Evolutionary conservation across 352 stramenopile genomes (phyloP).

Genomic region (Pythium pyrilobum): DNA sequence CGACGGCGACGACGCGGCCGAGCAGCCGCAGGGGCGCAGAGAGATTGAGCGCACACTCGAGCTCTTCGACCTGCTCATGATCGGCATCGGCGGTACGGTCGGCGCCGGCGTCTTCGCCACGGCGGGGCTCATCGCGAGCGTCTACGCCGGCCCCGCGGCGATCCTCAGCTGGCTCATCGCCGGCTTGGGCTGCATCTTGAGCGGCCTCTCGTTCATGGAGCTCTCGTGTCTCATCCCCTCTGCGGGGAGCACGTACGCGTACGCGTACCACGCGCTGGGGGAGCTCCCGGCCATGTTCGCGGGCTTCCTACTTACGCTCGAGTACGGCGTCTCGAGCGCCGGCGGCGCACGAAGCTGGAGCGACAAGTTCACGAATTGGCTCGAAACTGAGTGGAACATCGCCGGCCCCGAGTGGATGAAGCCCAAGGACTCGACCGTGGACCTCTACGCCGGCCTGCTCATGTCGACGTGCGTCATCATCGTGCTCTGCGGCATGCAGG

Average conservation of each 20-base stretch:
- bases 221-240: slow-evolving; percentile 84
- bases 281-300: slow-evolving; percentile 91
- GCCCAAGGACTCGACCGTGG: slow-evolving; percentile 42
- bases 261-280: slow-evolving; percentile 90
- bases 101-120: slow-evolving; percentile 92
- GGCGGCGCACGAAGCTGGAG: slow-evolving; percentile 92
- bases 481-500: slow-evolving; percentile 81
- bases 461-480: slow-evolving; percentile 60
- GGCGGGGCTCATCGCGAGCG: slow-evolving; percentile 55
- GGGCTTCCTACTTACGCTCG: slow-evolving; percentile 86
- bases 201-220: slow-evolving; percentile 90
- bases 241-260: slow-evolving; percentile 91
- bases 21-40: slow-evolving; percentile 1
- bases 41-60: slow-evolving; percentile 63
- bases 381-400: slow-evolving; percentile 48
- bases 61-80: slow-evolving; percentile 90
- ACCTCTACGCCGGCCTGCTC: slow-evolving; percentile 77
- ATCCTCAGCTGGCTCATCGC: slow-evolving; percentile 84
- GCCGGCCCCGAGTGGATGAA: slow-evolving; percentile 61
- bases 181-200: slow-evolving; percentile 73
- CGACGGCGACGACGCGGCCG: slow-evolving; percentile 5
- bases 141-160: slow-evolving; percentile 68
- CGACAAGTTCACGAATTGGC: slow-evolving; percentile 89
- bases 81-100: slow-evolving; percentile 93
- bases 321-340: slow-evolving; percentile 90